Evolutionary conservation across 192 early-diverging fungal species (phyloP).

Genomic region (Umbelopsis isabellina): DNA sequence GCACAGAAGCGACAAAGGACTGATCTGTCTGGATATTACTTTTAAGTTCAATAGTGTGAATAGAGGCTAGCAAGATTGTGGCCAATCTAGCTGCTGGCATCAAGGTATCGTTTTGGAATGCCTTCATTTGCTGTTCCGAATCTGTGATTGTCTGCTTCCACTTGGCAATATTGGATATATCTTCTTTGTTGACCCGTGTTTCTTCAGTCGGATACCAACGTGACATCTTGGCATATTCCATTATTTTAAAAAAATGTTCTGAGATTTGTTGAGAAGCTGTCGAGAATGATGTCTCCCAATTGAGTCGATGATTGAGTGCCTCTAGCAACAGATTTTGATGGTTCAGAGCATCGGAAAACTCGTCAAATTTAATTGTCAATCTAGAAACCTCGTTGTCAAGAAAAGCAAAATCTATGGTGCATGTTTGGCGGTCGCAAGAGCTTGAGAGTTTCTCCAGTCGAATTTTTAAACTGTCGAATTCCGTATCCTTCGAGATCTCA

Average conservation of each 20-base stretch:
- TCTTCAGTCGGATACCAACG: not conserved
- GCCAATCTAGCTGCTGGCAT: too few relatives aligned
- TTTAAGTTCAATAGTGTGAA: too few relatives aligned
- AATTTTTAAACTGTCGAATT: slow-evolving; percentile 18
- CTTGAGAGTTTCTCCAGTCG: not conserved
- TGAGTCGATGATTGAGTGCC: not conserved
- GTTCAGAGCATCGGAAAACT: not conserved
- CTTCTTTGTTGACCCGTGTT: not conserved
- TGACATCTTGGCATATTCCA: not conserved
- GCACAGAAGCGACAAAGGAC: not conserved
- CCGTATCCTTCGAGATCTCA: slow-evolving; percentile 21
- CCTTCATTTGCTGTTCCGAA: too few relatives aligned
- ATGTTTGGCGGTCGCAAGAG: not conserved
- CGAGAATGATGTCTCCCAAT: not conserved
- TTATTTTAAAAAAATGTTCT: not conserved
- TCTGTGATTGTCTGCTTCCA: too few relatives aligned
- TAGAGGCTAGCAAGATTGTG: too few relatives aligned
- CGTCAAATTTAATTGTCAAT: not conserved
- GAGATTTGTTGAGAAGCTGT: not conserved
- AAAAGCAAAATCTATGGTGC: not conserved
- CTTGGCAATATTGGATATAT: not conserved
- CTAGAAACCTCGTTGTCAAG: not conserved
- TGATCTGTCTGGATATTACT: too few relatives aligned
- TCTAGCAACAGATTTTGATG: not conserved
- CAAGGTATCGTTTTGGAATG: too few relatives aligned